A percentile compares a stretch with the other conserved stretches of the same genome.
phyloP scores from a whole-genome alignment of 768 basidiomycete genomes.

The Holtermanniella nyarrowii region DNA sequence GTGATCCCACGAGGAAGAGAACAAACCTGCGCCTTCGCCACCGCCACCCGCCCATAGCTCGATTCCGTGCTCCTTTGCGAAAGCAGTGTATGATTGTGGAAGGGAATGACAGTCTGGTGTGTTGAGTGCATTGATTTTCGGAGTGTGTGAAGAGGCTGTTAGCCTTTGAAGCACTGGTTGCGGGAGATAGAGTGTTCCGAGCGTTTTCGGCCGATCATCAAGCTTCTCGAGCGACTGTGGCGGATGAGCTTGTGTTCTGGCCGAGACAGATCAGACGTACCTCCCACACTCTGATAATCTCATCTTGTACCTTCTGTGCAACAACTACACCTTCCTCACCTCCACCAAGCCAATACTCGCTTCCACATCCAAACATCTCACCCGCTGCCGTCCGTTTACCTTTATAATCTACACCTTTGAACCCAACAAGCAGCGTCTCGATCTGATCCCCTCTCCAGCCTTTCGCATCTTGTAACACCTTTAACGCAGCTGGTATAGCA shows the following conservation, averaged over 20 bases:
- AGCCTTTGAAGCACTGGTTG: constrained; percentile 9
- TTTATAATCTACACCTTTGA: constrained; percentile 35
- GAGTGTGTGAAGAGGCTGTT: background rate
- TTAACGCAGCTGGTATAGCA: constrained; percentile 14
- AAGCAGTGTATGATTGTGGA: constrained; percentile 29
- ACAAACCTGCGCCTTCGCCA: constrained; percentile 31
- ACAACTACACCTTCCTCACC: constrained; percentile 11
- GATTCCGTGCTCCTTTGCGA: constrained; percentile 24
- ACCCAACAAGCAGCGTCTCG: constrained; percentile 35
- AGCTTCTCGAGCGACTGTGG: background rate
- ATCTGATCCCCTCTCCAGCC: constrained; percentile 9
- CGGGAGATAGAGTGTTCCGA: constrained; percentile 34
- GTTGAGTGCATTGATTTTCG: constrained; percentile 31
- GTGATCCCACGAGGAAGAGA: background rate
- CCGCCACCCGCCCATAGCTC: constrained; percentile 39
- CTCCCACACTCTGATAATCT: constrained; percentile 20
- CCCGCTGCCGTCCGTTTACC: constrained; percentile 21
- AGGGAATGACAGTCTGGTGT: constrained; percentile 40
- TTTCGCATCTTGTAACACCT: constrained; percentile 10
- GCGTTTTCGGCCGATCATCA: constrained; percentile 4
- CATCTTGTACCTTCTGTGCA: constrained; percentile 6
- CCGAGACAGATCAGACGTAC: background rate
- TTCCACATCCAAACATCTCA: constrained; percentile 32
- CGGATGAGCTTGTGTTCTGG: background rate
- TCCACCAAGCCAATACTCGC: constrained; percentile 12